These are phyloP conservation scores for Neurospora sp. DNA, from an alignment of 2,329 filamentous ascomycete species.

Conservation along the genomic window DNA sequence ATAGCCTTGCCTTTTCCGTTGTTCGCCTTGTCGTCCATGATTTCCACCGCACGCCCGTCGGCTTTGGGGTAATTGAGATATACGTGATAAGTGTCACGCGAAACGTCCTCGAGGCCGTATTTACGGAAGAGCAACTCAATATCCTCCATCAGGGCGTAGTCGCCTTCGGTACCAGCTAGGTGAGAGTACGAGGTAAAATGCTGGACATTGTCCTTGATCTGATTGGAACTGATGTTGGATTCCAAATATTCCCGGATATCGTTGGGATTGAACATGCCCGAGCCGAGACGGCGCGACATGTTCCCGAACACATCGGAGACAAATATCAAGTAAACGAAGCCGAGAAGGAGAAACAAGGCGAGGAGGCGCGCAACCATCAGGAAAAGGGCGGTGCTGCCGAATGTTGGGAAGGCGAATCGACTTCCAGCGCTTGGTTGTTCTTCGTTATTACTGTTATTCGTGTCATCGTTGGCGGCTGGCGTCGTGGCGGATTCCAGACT, in stretches of 20 bases:
- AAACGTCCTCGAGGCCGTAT: constrained; percentile 64
- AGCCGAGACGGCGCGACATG: constrained; percentile 51
- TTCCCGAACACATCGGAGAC: constrained; percentile 71
- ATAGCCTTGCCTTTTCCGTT: constrained; percentile 34
- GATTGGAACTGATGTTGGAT: constrained; percentile 56
- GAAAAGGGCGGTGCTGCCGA: constrained; percentile 26
- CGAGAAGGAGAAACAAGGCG: constrained; percentile 64
- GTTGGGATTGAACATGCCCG: constrained; percentile 63
- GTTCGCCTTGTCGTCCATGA: constrained; percentile 51
- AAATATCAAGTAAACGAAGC: constrained; percentile 75
- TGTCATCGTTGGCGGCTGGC: constrained; percentile 15
- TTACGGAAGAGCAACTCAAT: constrained; percentile 66
- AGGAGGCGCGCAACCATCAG: constrained; percentile 64
- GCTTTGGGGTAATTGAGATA: constrained; percentile 85
- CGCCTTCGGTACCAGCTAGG: constrained; percentile 88
- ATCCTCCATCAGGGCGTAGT: constrained; percentile 76
- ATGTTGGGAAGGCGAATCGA: constrained; percentile 23
- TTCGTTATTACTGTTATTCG: constrained; percentile 8
- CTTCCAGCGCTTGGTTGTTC: constrained; percentile 2
- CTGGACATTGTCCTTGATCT: constrained; percentile 61
- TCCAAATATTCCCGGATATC: constrained; percentile 73
- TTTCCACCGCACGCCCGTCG: constrained; percentile 69
- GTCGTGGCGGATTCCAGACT: constrained; percentile 5
- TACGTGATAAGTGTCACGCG: constrained; percentile 70
- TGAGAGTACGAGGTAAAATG: constrained; percentile 81